Percentiles rank a stretch among this genome's conserved stretches.
phyloP scores from a whole-genome alignment of 2,329 filamentous ascomycete genomes.

The Penicillium italicum region DNA sequence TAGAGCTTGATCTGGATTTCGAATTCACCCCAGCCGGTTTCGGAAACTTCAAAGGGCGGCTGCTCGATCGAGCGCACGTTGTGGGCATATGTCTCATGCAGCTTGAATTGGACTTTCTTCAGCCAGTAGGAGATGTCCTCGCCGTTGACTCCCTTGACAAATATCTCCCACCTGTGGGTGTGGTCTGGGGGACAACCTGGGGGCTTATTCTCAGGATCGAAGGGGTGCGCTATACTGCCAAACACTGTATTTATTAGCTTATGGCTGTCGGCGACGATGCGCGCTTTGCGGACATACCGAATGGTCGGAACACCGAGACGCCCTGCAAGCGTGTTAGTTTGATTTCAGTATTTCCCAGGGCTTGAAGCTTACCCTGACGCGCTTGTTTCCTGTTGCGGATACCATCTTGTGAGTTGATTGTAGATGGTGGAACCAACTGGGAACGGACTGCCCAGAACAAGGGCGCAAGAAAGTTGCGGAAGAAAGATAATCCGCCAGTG shows the following conservation, averaged over 20 bases:
- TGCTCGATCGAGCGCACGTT: slow-evolving; percentile 80
- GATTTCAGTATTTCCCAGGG: neutral
- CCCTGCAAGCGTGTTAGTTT: slow-evolving; percentile 35
- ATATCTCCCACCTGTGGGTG: slow-evolving; percentile 95
- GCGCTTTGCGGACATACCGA: slow-evolving; percentile 33
- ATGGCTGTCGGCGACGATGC: neutral
- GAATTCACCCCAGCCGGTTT: slow-evolving; percentile 98
- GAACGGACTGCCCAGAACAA: slow-evolving; percentile 7
- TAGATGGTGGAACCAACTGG: neutral
- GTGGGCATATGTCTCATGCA: slow-evolving; percentile 95
- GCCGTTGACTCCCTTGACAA: slow-evolving; percentile 84
- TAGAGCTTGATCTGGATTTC: slow-evolving; percentile 93
- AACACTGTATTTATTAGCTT: slow-evolving; percentile 54
- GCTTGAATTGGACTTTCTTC: slow-evolving; percentile 94
- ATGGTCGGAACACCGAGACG: slow-evolving; percentile 47
- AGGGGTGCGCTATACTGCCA: slow-evolving; percentile 74
- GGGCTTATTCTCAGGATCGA: slow-evolving; percentile 73
- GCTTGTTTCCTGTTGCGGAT: slow-evolving; percentile 53
- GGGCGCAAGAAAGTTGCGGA: slow-evolving; percentile 5
- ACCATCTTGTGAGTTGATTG: slow-evolving; percentile 43
- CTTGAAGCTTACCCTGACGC: slow-evolving; percentile 44
- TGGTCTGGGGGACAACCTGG: slow-evolving; percentile 78
- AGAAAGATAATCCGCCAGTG: neutral
- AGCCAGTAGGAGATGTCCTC: slow-evolving; percentile 94
- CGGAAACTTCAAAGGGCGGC: slow-evolving; percentile 76